Base-by-base conservation (phyloP, 225 moss, liverwort and hornwort genomes). In the Takakia lepidozioides region DNA sequence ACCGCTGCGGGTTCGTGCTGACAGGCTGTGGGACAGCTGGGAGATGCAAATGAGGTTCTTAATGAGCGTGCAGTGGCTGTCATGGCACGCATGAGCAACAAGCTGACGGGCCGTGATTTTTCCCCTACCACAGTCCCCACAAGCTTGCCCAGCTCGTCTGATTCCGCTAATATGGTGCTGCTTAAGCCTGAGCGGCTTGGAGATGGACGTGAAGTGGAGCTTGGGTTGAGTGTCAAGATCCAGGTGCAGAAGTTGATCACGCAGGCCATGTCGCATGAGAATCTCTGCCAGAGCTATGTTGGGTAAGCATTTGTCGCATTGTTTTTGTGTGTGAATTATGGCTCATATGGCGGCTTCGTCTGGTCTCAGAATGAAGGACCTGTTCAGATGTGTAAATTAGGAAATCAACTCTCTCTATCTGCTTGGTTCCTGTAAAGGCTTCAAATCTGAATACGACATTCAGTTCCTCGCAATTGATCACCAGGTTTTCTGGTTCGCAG, bases 241-340 rank as follows among this genome's bases (percentile, higher is more conserved):
- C 98, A 98, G 81, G 98, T 98, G 60, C 40, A 85, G 68, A 91
- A 85, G 65, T 71, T 98, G 48, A 85, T 98, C 51, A 72, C 72
- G 27, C 85, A 91, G 72, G 98, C 98, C 38, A 87, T 63, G 58
- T 98, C 87, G 6, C 83, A 87, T 25, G 98, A 98, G 60, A 98
- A 98, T 70, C 70, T 98, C 41, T 98, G 98, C 60, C 98, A 98
- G 71, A 91, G 98, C 64, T 98, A 87, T 65, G 91, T 98, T 54
- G 98, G 98, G 91, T 98, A 78, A 39, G 87, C 47, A 29, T 4
- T 25, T 29, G 6, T 49, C 26, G 9, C 0, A 10, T 27, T 49
- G 16, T 32, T 13, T 9, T 28, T 2, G 7, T 8, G n/a, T 15
- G 15, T 48, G 47, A 16, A n/a, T 15, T 25, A 3, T 8, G n/a